Base-by-base conservation (phyloP, 306 rosid species). In the Ziziphus jujuba region DNA sequence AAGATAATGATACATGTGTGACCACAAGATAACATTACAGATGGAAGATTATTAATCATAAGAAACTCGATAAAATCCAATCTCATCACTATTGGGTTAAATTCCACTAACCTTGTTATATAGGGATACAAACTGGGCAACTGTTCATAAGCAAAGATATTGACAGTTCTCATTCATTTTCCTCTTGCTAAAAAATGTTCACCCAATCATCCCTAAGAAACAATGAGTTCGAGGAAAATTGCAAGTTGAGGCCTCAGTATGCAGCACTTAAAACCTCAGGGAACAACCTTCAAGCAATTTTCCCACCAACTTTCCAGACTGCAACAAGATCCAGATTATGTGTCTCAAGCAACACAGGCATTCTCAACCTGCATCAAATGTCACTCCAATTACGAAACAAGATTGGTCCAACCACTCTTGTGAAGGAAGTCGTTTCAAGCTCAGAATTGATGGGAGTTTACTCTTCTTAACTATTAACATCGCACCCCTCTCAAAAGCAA, bases 261-360 rank as follows among this genome's bases (percentile, higher is more conserved):
- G 59, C 57, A 59, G 58, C 63, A 54, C 63, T 38, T 55, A 56
- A 65, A 59, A 64, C 69, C 61, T 69, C 70, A 48, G 10, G n/a
- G 47, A 51, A 65, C 70, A 65, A 54, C 62, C 50, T 20, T 65
- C 61, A 53, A 44, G 60, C 56, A 63, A 63, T 38, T 71, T 36
- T 43, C 43, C 66, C 51, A 49, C 35, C 66, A 44, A 65, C 58
- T 60, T 22, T 60, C 59, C 56, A 59, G 74, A 58, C 67, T 43
- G 71, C 74, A 77, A 58, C 61, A 38, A 21, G 75, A 57, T 68
- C 58, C 63, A 53, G 48, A 60, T 50, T 66, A 52, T 60, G 69
- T 60, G 72, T 59, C 81, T 65, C 43, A 43, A 67, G 49, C 58
- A 70, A 72, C 54, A 71, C 33, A 53, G 43, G 71, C 65, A 52